A percentile compares a stretch with the other conserved stretches of the same genome.
These are phyloP conservation scores for Geopyxis carbonaria DNA, from an alignment of 495 filamentous ascomycete genomes.

Conservation along the genomic window DNA sequence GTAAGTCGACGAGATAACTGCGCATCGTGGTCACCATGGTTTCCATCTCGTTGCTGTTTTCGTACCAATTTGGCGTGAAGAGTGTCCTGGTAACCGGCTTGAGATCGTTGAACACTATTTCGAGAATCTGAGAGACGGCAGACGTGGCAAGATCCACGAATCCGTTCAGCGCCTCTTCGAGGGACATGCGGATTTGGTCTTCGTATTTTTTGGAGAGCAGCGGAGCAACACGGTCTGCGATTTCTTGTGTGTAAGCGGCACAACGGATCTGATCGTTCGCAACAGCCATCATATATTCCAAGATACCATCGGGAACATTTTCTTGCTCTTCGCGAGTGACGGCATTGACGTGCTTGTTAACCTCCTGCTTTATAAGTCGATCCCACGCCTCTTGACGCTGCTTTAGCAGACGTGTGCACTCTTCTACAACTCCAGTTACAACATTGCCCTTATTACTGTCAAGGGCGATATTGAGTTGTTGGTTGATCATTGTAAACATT, in stretches of 20 bases:
- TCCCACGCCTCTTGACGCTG: slow-evolving; percentile 70
- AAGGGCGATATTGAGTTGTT: slow-evolving; percentile 67
- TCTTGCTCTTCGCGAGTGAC: slow-evolving; percentile 36
- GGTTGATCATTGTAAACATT: slow-evolving; percentile 93
- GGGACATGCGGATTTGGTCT: slow-evolving; percentile 41
- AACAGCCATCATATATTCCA: slow-evolving; percentile 87
- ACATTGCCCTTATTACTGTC: slow-evolving; percentile 72
- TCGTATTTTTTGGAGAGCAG: slow-evolving; percentile 69
- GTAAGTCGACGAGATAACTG: slow-evolving; percentile 79
- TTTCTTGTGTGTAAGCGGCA: slow-evolving; percentile 30
- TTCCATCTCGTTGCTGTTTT: slow-evolving; percentile 53
- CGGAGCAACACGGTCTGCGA: slow-evolving; percentile 68
- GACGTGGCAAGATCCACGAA: slow-evolving; percentile 88
- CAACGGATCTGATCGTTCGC: slow-evolving; percentile 97
- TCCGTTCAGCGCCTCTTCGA: slow-evolving; percentile 59
- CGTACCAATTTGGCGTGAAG: slow-evolving; percentile 82
- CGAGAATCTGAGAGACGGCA: slow-evolving; percentile 69
- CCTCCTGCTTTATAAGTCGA: slow-evolving; percentile 73
- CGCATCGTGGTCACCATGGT: slow-evolving; percentile 84
- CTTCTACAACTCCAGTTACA: slow-evolving; percentile 79
- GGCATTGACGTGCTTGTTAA: slow-evolving; percentile 45
- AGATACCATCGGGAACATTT: slow-evolving; percentile 25
- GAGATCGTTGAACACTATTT: slow-evolving; percentile 78
- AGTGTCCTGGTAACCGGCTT: slow-evolving; percentile 61
- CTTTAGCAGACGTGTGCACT: slow-evolving; percentile 76